These are phyloP conservation scores for Alternaria postmessia DNA, from an alignment of 2,329 filamentous ascomycete genomes.

Conservation along the genomic window DNA sequence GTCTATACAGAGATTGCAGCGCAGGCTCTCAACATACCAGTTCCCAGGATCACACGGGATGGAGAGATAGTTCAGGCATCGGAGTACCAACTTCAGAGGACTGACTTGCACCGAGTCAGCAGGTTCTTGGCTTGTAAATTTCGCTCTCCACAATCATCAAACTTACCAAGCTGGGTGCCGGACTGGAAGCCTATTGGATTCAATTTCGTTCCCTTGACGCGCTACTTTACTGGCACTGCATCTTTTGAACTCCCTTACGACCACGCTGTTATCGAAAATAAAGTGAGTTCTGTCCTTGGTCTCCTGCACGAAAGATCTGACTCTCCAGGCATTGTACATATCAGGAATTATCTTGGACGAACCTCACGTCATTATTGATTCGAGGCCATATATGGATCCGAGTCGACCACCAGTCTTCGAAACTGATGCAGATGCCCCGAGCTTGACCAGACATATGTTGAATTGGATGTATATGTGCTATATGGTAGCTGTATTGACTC, in stretches of 20 bases:
- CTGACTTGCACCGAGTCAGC: neutral
- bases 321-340: too few species aligned
- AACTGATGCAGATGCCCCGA: too few species aligned
- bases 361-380: too few species aligned
- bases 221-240: neutral
- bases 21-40: neutral
- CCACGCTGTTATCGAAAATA: neutral
- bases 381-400: too few species aligned
- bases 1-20: neutral
- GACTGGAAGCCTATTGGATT: slow-evolving; percentile 16
- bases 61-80: neutral
- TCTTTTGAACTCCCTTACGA: neutral
- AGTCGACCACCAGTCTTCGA: too few species aligned
- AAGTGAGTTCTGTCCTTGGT: neutral
- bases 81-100: neutral
- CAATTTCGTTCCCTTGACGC: slow-evolving; percentile 10
- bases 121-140: slow-evolving; percentile 4
- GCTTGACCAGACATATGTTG: too few species aligned
- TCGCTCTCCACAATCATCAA: neutral
- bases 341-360: too few species aligned
- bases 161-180: slow-evolving; percentile 19
- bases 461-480: too few species aligned
- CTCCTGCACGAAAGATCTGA: too few species aligned
- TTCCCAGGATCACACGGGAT: neutral
- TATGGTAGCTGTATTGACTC: too few species aligned